phyloP scores from a whole-genome alignment of 2,329 filamentous ascomycete species.

The Camillea tinctor region DNA sequence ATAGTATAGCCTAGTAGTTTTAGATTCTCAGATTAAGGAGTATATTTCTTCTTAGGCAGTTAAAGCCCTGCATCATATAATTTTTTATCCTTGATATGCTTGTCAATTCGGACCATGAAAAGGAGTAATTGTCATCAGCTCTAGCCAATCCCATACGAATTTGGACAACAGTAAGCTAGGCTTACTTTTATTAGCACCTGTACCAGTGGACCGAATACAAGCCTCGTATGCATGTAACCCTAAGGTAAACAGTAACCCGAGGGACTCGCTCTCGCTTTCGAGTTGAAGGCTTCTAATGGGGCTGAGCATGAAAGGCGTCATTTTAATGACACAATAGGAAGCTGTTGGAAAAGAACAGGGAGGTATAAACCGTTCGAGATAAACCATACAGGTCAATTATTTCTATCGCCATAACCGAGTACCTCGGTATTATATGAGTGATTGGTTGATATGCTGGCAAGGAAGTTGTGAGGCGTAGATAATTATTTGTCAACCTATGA shows the following conservation, averaged over 20 bases:
- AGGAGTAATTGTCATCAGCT: neutral
- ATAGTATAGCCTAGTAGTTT: too few species aligned
- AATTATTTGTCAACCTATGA: neutral
- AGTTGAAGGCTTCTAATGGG: neutral
- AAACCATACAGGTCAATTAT: neutral
- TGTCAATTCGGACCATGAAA: neutral
- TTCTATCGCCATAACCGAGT: neutral
- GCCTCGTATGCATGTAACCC: neutral
- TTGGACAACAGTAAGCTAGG: neutral
- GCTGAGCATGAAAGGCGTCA: neutral
- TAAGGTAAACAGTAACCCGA: neutral
- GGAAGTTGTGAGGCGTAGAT: neutral
- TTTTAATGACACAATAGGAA: neutral
- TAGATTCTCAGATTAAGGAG: too few species aligned
- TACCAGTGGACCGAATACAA: neutral
- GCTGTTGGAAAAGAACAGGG: neutral
- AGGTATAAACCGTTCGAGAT: neutral
- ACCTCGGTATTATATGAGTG: neutral
- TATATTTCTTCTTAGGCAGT: too few species aligned
- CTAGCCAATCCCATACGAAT: neutral
- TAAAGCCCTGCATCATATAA: too few species aligned
- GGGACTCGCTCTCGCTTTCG: neutral
- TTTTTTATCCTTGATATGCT: neutral
- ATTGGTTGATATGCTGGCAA: neutral
- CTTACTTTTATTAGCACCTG: neutral